These are phyloP conservation scores for Cystobasidiaceae sp. DNA, from an alignment of 1,284 basidiomycete genomes.

Conservation along the genomic window DNA sequence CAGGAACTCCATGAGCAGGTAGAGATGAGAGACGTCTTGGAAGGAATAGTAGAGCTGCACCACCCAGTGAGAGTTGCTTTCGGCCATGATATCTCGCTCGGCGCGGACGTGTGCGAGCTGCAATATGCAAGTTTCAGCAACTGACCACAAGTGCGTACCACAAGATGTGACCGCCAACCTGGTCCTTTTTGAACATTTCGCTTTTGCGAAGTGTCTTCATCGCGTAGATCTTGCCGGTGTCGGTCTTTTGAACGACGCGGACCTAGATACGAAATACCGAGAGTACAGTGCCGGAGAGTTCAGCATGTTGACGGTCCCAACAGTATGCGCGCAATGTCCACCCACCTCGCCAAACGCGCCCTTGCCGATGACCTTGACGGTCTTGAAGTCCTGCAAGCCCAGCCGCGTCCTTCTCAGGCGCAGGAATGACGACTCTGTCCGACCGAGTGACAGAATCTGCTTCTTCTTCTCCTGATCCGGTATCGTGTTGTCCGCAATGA, in stretches of 20 bases:
- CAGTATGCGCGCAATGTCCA: slow-evolving; percentile 8
- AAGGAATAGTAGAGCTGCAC: slow-evolving; percentile 98
- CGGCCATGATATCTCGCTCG: slow-evolving; percentile 95
- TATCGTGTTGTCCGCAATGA: slow-evolving; percentile 58
- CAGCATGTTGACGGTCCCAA: background rate
- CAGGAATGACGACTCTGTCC: slow-evolving; percentile 79
- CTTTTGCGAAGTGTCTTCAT: slow-evolving; percentile 98
- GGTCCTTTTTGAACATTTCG: slow-evolving; percentile 99
- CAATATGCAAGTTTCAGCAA: background rate
- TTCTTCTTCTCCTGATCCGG: slow-evolving; percentile 54
- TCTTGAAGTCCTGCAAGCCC: slow-evolving; percentile 86
- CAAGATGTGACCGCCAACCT: slow-evolving; percentile 56
- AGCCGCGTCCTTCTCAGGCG: slow-evolving; percentile 87
- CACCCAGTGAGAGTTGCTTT: slow-evolving; percentile 96
- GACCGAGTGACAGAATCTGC: slow-evolving; percentile 82
- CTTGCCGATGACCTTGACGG: slow-evolving; percentile 98
- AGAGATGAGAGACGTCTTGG: slow-evolving; percentile 92
- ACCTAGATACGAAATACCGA: slow-evolving; percentile 56
- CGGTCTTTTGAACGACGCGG: slow-evolving; percentile 89
- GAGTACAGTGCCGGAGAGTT: no score
- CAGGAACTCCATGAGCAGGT: slow-evolving; percentile 98
- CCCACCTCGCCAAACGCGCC: slow-evolving; percentile 93
- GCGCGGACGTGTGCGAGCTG: slow-evolving; percentile 96
- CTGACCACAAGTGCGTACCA: background rate
- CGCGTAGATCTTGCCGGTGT: slow-evolving; percentile 96